Conservation (phyloP, 164 flowering plant species). For the Piper betle region DNA sequence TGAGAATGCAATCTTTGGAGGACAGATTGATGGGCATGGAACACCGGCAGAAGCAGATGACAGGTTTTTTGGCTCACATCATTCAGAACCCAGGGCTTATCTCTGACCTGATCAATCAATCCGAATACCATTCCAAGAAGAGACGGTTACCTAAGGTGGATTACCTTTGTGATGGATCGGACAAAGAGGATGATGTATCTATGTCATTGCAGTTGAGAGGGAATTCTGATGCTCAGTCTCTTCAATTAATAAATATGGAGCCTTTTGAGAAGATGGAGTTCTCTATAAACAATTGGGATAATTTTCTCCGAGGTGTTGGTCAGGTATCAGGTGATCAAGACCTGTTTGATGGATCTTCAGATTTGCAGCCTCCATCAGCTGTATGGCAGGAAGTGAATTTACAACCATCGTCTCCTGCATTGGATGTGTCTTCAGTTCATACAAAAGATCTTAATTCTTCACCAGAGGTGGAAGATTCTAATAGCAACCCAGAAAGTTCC, state of each 20-base stretch:
- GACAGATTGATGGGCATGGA: conserved; percentile 34
- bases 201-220: conserved; percentile 16
- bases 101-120: conserved; percentile 22
- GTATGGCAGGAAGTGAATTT: conserved; percentile 18
- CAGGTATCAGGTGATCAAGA: conserved; percentile 24
- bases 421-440: conserved; percentile 18
- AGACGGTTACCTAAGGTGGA: conserved; percentile 33
- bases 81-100: conserved; percentile 32
- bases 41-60: conserved; percentile 32
- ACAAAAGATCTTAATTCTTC: conserved; percentile 31
- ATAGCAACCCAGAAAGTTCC: conserved; percentile 22
- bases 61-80: conserved; percentile 23
- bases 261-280: conserved; percentile 42
- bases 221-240: conserved; percentile 12
- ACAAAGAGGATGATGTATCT: conserved; percentile 8
- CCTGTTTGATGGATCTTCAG: conserved; percentile 8
- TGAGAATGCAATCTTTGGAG: conserved; percentile 21
- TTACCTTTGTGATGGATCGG: conserved; percentile 18
- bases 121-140: conserved; percentile 34
- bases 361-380: conserved; percentile 21
- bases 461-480: conserved; percentile 24
- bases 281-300: conserved; percentile 40
- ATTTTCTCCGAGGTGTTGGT: conserved; percentile 24
- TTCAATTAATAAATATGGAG: conserved; percentile 16
- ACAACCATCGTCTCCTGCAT: conserved; percentile 16